A percentile compares a stretch with the other conserved stretches of the same genome.
phyloP scores from a whole-genome alignment of 2,329 filamentous ascomycete species.

The Cladosporium sp. region DNA sequence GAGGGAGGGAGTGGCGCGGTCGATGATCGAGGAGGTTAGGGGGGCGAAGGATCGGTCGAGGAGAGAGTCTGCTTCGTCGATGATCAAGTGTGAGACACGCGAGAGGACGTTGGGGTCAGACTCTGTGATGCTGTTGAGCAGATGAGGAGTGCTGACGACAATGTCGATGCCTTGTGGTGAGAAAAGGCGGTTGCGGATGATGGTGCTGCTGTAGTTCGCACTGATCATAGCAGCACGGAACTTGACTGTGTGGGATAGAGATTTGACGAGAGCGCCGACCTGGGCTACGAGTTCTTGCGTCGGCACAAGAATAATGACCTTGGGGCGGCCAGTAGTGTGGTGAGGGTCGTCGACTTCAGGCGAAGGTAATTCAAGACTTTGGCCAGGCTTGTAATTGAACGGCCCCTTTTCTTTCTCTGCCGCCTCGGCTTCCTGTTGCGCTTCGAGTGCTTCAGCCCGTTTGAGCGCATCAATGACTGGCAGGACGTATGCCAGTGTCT shows the following conservation, averaged over 20 bases:
- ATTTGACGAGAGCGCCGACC: constrained; percentile 78
- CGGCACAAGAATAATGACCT: constrained; percentile 83
- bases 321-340: constrained; percentile 74
- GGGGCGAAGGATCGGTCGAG: constrained; percentile 90
- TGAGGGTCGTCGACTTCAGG: constrained; percentile 65
- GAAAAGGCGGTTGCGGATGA: constrained; percentile 85
- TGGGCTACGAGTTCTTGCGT: constrained; percentile 90
- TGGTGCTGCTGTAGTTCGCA: constrained; percentile 69
- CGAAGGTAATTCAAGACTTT: constrained; percentile 31
- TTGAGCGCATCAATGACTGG: constrained; percentile 86
- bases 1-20: constrained; percentile 76
- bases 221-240: constrained; percentile 83
- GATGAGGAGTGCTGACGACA: constrained; percentile 82
- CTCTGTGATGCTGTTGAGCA: constrained; percentile 83
- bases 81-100: constrained; percentile 82
- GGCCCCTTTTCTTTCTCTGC: constrained; percentile 38
- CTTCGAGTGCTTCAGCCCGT: constrained; percentile 60
- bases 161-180: constrained; percentile 79
- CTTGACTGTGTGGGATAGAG: constrained; percentile 80
- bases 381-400: neutral
- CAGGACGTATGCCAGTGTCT: constrained; percentile 89
- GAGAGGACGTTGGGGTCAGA: constrained; percentile 89
- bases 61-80: constrained; percentile 95
- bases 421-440: constrained; percentile 43
- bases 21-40: constrained; percentile 78